These are phyloP conservation scores for Samsoniella hepiali DNA, from an alignment of 2,329 filamentous ascomycete species.

Conservation along the genomic window DNA sequence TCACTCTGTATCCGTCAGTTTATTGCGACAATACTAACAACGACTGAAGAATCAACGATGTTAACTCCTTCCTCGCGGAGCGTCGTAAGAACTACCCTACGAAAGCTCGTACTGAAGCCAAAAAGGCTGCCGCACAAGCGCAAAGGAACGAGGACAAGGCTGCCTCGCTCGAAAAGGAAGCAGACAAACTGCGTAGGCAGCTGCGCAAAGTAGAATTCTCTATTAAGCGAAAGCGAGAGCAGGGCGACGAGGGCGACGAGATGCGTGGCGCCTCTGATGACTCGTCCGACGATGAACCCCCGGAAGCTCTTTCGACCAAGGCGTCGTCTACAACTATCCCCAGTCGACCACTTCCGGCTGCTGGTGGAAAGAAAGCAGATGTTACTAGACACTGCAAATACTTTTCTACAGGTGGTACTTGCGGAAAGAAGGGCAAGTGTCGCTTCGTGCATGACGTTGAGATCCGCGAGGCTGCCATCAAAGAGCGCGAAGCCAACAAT, in stretches of 20 bases:
- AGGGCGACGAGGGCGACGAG: constrained; percentile 64
- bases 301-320: constrained; percentile 50
- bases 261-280: constrained; percentile 54
- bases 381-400: constrained; percentile 67
- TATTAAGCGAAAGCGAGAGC: constrained; percentile 65
- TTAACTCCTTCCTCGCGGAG: constrained; percentile 77
- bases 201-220: constrained; percentile 69
- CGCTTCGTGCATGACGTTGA: constrained; percentile 66
- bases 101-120: constrained; percentile 63
- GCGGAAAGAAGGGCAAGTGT: constrained; percentile 72
- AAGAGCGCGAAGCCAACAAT: constrained; percentile 62
- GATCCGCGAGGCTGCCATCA: constrained; percentile 60
- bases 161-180: constrained; percentile 55
- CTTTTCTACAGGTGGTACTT: constrained; percentile 64
- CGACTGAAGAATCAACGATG: constrained; percentile 57
- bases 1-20: not conserved
- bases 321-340: constrained; percentile 29
- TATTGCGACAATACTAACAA: constrained; percentile 17
- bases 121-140: constrained; percentile 48
- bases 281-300: constrained; percentile 56
- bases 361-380: constrained; percentile 56
- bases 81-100: constrained; percentile 80
- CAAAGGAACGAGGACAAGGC: constrained; percentile 58
- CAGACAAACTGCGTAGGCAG: constrained; percentile 60
- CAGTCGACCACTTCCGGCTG: constrained; percentile 36